phyloP scores from a whole-genome alignment of 345 rosid genomes.

The Salix dunnii region DNA sequence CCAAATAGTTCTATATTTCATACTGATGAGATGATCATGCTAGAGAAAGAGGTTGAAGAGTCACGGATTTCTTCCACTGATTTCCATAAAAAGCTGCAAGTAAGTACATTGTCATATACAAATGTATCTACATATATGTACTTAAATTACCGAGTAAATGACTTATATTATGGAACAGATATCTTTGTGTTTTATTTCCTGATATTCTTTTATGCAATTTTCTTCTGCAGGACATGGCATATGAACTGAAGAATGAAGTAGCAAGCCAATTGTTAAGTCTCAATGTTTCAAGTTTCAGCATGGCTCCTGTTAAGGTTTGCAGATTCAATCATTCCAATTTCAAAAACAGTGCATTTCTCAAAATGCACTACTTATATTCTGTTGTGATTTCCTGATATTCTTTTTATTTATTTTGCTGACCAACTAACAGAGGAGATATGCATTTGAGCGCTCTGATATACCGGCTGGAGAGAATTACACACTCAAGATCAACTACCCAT shows the following conservation, averaged over 20 bases:
- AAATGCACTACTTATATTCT: background rate
- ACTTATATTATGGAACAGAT: background rate
- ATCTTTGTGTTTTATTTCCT: conserved; percentile 8
- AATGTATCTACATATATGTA: background rate
- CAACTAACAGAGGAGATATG: conserved; percentile 68
- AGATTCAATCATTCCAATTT: conserved; percentile 13
- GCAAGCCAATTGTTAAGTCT: conserved; percentile 58
- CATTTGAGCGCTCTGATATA: conserved; percentile 74
- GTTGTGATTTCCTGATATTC: conserved; percentile 4
- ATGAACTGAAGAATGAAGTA: conserved; percentile 69
- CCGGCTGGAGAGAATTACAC: conserved; percentile 80
- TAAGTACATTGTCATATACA: conserved; percentile 19
- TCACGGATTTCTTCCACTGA: conserved; percentile 54
- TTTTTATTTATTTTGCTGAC: conserved; percentile 20
- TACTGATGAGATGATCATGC: conserved; percentile 53
- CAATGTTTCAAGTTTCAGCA: conserved; percentile 76
- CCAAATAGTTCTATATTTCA: conserved; percentile 61
- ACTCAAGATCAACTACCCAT: conserved; percentile 83
- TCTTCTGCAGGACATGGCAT: conserved; percentile 60
- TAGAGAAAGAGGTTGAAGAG: conserved; percentile 70
- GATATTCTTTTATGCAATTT: conserved; percentile 5
- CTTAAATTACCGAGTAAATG: background rate
- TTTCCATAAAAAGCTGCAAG: conserved; percentile 69
- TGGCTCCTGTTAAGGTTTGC: conserved; percentile 85
- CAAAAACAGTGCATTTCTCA: background rate